Evolutionary conservation across 1,284 basidiomycete genomes (phyloP).

Genomic region (Moesziomyces antarcticus): DNA sequence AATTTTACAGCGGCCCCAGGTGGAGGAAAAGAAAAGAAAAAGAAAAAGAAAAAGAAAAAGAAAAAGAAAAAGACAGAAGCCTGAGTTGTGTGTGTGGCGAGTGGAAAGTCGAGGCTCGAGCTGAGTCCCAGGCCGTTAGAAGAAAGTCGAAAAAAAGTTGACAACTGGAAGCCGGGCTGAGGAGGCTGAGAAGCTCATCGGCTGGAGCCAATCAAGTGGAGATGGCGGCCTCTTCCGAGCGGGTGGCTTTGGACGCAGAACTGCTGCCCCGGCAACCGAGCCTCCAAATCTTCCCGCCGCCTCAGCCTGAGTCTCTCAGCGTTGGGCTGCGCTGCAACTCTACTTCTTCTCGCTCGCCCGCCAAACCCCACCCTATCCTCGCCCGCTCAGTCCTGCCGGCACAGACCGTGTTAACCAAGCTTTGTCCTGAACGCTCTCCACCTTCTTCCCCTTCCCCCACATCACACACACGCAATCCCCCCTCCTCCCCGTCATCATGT

Average conservation of each 20-base stretch:
- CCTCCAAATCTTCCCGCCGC: too few species aligned
- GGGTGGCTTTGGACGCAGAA: too few species aligned
- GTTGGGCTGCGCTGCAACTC: too few species aligned
- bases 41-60: background rate
- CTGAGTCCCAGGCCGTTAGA: too few species aligned
- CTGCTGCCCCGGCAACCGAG: too few species aligned
- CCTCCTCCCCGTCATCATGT: conserved; percentile 35
- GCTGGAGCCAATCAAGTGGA: too few species aligned
- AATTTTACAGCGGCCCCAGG: background rate
- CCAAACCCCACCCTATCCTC: conserved; percentile 15
- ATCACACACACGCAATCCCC: conserved; percentile 2
- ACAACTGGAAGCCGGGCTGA: background rate
- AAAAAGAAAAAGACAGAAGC: conserved; percentile 4
- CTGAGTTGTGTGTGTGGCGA: too few species aligned
- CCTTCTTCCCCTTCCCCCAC: background rate
- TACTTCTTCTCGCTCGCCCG: conserved; percentile 8
- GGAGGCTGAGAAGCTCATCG: too few species aligned
- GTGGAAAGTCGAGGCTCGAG: too few species aligned
- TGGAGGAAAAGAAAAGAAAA: conserved; percentile 2
- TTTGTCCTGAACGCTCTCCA: conserved; percentile 3
- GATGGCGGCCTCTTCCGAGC: too few species aligned
- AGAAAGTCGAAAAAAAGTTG: background rate
- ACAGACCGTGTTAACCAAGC: conserved; percentile 7
- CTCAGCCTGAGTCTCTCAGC: too few species aligned
- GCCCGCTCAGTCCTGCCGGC: conserved; percentile 10